These are phyloP conservation scores for Sequoia sempervirens DNA, from an alignment of 75 land plant species.

Conservation along the genomic window DNA sequence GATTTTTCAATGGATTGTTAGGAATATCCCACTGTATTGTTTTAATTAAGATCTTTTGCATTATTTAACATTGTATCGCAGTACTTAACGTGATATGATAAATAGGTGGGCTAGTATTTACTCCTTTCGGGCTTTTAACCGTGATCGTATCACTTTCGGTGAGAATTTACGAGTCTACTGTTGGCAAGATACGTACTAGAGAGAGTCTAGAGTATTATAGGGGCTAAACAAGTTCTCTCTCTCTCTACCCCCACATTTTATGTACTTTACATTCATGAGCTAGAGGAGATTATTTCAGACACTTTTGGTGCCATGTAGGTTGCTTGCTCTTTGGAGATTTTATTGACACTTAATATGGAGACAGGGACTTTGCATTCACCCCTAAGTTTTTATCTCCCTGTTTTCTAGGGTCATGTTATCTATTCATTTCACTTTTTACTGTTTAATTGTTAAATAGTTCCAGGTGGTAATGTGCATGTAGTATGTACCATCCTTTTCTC, in stretches of 20 bases:
- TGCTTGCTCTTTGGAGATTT: background rate
- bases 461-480: too few species aligned
- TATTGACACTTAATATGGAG: background rate
- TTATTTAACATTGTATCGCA: background rate
- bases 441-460: too few species aligned
- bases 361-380: too few species aligned
- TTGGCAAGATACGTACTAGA: background rate
- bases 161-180: too few species aligned
- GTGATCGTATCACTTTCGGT: too few species aligned
- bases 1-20: background rate
- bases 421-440: too few species aligned
- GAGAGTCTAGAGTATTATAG: background rate
- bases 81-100: background rate
- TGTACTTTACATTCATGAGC: background rate
- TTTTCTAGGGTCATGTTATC: too few species aligned
- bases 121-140: too few species aligned
- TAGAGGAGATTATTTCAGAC: background rate
- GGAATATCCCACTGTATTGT: background rate
- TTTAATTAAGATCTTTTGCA: background rate
- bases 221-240: too few species aligned
- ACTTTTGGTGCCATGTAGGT: background rate
- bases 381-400: background rate
- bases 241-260: background rate
- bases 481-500: too few species aligned
- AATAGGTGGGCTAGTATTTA: too few species aligned